These are phyloP conservation scores for Cladochytrium replicatum DNA, from an alignment of 192 early-diverging fungal species.

Conservation along the genomic window DNA sequence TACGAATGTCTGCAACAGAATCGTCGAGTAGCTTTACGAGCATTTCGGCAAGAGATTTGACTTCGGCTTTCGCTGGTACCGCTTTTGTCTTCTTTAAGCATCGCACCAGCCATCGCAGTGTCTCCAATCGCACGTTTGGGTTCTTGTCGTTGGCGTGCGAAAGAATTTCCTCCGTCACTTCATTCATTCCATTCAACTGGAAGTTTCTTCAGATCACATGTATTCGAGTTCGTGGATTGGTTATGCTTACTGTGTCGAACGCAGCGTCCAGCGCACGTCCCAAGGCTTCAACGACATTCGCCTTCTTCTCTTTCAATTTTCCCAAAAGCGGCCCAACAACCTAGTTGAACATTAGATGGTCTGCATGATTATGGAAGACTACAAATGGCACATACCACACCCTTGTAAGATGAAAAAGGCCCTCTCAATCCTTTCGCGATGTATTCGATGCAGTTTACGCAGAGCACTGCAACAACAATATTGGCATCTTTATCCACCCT, in stretches of 20 bases:
- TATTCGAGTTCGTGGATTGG: constrained; percentile 1
- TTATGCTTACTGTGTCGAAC: constrained; percentile 48
- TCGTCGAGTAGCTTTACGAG: constrained; percentile 73
- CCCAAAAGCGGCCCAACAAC: constrained; percentile 70
- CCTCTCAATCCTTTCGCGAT: constrained; percentile 70
- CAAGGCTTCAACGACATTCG: constrained; percentile 75
- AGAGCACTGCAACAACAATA: constrained; percentile 67
- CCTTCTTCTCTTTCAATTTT: constrained; percentile 92
- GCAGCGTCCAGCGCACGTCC: constrained; percentile 73
- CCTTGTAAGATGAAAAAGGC: constrained; percentile 71
- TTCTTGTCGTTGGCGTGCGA: constrained; percentile 76
- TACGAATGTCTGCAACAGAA: constrained; percentile 69
- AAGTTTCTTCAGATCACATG: background rate
- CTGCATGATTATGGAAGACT: background rate
- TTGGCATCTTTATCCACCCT: constrained; percentile 63
- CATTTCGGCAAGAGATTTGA: constrained; percentile 69
- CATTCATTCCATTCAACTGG: constrained; percentile 32
- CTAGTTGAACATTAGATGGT: constrained; percentile 11
- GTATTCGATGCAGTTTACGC: constrained; percentile 72
- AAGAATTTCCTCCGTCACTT: constrained; percentile 70
- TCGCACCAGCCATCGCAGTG: constrained; percentile 61
- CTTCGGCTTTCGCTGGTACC: constrained; percentile 65
- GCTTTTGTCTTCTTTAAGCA: constrained; percentile 62
- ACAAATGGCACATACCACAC: constrained; percentile 33
- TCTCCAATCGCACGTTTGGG: constrained; percentile 77